A percentile compares a stretch with the other conserved stretches of the same genome.
Conservation (phyloP, 495 filamentous ascomycete species). For the Aspergillus heteromorphus region DNA sequence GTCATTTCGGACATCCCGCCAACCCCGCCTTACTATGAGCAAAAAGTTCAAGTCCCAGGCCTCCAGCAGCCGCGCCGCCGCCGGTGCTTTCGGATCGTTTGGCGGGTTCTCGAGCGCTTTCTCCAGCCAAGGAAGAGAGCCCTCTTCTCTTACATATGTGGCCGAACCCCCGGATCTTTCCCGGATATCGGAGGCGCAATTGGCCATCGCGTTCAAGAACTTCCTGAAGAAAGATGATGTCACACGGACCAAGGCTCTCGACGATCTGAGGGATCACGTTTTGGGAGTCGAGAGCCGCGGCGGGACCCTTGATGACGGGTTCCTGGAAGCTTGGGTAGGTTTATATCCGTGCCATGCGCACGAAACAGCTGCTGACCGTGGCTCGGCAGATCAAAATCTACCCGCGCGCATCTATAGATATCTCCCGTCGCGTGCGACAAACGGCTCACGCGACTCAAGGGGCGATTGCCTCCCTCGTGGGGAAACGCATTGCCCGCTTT, state of each 20-base stretch:
- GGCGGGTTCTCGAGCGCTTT: conserved; percentile 42
- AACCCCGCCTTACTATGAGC: conserved; percentile 53
- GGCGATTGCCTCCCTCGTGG: conserved; percentile 61
- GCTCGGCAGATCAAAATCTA: conserved; percentile 69
- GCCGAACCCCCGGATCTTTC: conserved; percentile 79
- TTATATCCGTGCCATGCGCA: conserved; percentile 9
- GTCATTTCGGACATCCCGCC: conserved; percentile 21
- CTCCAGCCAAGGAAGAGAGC: conserved; percentile 38
- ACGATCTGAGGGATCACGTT: conserved; percentile 71
- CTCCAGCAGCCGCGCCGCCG: conserved; percentile 63
- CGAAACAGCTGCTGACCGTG: conserved; percentile 10
- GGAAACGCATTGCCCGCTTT: conserved; percentile 73
- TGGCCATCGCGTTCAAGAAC: conserved; percentile 87
- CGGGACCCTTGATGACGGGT: conserved; percentile 62
- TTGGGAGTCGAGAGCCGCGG: conserved; percentile 36
- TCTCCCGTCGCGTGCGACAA: conserved; percentile 79
- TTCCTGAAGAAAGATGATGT: conserved; percentile 86
- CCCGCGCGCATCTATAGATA: conserved; percentile 82
- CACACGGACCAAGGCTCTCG: conserved; percentile 88
- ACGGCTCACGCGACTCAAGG: conserved; percentile 72
- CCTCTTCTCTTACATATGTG: conserved; percentile 73
- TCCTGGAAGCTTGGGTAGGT: conserved; percentile 85
- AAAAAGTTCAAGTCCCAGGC: conserved; percentile 68
- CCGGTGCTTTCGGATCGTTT: conserved; percentile 43
- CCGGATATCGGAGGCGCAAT: conserved; percentile 66